phyloP scores from a whole-genome alignment of 208 protist species.

The Trypanosomatidae sp. region DNA sequence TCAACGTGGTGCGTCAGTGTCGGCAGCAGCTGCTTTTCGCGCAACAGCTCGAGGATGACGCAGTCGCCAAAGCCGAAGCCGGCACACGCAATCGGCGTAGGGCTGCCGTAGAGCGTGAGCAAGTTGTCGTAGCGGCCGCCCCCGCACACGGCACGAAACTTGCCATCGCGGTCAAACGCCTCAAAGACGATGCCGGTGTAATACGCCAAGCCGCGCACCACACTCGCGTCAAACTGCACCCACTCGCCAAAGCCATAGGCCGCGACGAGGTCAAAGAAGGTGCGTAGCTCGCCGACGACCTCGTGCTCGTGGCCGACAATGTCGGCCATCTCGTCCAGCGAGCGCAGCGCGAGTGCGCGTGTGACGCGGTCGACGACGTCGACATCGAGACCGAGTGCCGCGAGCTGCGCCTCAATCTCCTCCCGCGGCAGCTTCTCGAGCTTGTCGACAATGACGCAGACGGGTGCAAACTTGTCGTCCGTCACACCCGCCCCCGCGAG shows the following conservation, averaged over 20 bases:
- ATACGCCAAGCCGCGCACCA: slow-evolving; percentile 92
- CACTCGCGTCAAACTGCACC: slow-evolving; percentile 88
- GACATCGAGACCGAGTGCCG: slow-evolving; percentile 31
- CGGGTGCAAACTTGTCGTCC: slow-evolving; percentile 71
- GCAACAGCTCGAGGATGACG: slow-evolving; percentile 91
- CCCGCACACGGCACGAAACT: slow-evolving; percentile 91
- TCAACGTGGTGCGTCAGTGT: slow-evolving; percentile 46
- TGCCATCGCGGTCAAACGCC: slow-evolving; percentile 85
- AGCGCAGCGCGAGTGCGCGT: slow-evolving; percentile 60
- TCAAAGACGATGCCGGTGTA: slow-evolving; percentile 97
- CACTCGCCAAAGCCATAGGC: slow-evolving; percentile 92
- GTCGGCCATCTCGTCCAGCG: slow-evolving; percentile 69
- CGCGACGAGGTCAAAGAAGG: slow-evolving; percentile 76
- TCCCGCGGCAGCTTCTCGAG: slow-evolving; percentile 87
- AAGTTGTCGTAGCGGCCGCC: slow-evolving; percentile 94
- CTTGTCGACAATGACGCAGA: slow-evolving; percentile 94
- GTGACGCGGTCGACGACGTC: slow-evolving; percentile 66
- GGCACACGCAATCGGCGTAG: slow-evolving; percentile 79
- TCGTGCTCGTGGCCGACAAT: slow-evolving; percentile 54
- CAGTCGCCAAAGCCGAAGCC: slow-evolving; percentile 95
- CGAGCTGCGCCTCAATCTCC: slow-evolving; percentile 69
- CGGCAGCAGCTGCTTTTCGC: slow-evolving; percentile 80
- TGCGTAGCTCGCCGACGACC: slow-evolving; percentile 69
- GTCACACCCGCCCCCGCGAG: slow-evolving; percentile 58
- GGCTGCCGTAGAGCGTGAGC: slow-evolving; percentile 88